Evolutionary conservation across 1,139 yeast genomes (phyloP), one percentile per base, ranked within the genome.

Genomic region (Candida pseudoviswanathii): DNA sequence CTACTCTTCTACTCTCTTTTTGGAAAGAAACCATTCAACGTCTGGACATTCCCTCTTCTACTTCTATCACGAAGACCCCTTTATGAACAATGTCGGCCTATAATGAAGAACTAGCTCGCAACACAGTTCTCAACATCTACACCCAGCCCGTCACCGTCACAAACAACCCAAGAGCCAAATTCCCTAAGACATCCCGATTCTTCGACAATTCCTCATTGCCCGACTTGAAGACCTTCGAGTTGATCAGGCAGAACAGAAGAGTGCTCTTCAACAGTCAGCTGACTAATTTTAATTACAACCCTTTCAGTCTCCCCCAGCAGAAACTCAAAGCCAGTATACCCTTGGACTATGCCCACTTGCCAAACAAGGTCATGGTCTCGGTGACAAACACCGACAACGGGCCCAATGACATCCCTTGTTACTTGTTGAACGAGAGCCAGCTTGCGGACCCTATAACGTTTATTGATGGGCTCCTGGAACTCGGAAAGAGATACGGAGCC

Each of bases 401-500:
- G 16, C 11, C 9, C 22, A 27, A 59, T 44, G 73, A 69, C 36
- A 80, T 79, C 6, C 88, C 88, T 2, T 70, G 77, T 1, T 75
- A 77, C 50, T 67, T 71, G 45, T 75, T 86, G 11, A 65, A 73
- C 7, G 68, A 65, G 31, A 70, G 69, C 5, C 79, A 78, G 52
- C 38, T 51, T 50, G 62, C 69, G 24, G 86, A 84, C 61, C 84
- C 84, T 2, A 67, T 80, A 11, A 62, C 60, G 32, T 77, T 81
- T 51, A 73, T 85, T 43, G 85, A 82, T 53, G 67, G 75, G 25
- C 61, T 81, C 2, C 49, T 54, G 26, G 70, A 68, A 3, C 52
- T 70, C 5, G 92, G 90, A 0, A 63, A 64, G 47, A 60, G 70
- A 43, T 78, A 73, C 60, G 96, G 96, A 1, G 94, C 92, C n/a